Percentiles rank a stretch among this genome's conserved stretches.
Evolutionary conservation across 495 filamentous ascomycete species (phyloP).

Genomic region (Penicillium subrubescens): DNA sequence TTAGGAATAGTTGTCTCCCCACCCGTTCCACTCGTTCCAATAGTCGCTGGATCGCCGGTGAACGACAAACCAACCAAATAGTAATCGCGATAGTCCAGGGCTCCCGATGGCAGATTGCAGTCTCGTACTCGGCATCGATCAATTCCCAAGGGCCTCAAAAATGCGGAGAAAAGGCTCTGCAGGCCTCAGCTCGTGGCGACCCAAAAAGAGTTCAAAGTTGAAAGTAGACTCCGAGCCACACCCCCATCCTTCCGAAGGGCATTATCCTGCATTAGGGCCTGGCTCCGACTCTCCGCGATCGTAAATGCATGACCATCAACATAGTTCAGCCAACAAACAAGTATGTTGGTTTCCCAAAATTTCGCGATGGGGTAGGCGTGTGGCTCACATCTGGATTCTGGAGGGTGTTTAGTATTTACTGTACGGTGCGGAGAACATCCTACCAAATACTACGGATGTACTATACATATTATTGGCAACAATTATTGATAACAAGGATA

Average conservation of each 20-base stretch:
- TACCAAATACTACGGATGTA: background rate
- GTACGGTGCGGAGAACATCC: background rate
- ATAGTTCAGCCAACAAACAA: background rate
- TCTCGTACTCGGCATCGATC: slow-evolving; percentile 1
- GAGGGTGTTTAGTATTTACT: background rate
- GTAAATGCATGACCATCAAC: background rate
- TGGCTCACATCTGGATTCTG: background rate
- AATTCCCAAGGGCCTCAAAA: slow-evolving; percentile 6
- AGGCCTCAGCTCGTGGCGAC: background rate
- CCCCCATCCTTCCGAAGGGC: background rate
- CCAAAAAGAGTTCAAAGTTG: background rate
- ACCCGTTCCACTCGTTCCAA: background rate
- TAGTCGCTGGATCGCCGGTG: background rate
- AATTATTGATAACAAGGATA: background rate
- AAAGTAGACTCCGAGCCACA: background rate
- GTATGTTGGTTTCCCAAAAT: background rate
- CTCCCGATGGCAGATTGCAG: background rate
- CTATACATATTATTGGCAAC: background rate
- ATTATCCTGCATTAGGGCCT: background rate
- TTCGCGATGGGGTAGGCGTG: background rate
- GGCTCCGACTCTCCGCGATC: background rate
- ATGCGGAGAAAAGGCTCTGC: slow-evolving; percentile 13
- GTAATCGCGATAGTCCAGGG: background rate
- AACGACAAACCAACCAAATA: background rate
- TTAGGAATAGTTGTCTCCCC: background rate